Base-by-base conservation (phyloP, 768 basidiomycete genomes). In the Pholiota conissans region DNA sequence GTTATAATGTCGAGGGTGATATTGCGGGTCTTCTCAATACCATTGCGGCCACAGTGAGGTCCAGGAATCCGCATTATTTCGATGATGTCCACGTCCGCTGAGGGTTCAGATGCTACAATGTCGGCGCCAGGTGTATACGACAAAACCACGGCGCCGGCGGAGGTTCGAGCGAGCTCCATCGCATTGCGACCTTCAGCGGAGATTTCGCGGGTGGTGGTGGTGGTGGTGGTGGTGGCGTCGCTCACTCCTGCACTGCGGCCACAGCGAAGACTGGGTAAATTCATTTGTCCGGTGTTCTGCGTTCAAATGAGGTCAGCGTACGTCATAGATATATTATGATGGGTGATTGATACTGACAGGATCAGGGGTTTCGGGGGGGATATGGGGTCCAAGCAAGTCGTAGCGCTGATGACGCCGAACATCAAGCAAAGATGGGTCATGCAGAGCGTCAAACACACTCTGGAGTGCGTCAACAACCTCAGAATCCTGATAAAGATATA, bases 361-460 rank as follows among this genome's bases (percentile, higher is more conserved):
- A n/a, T 29, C 42, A 46, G 54, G 53, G 14, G 56, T 53, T 57
- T 60, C 54, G 49, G 62, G 48, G 48, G 57, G 18, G 30, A 56
- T 39, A 26, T 39, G 49, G 18, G 51, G 49, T 18, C 52, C 42
- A 14, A 47, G 35, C 26, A 63, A 30, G 52, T 47, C 52, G 30
- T 57, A 59, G 24, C 57, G 61, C 27, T 49, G 52, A 39, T 59
- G 49, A 29, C 60, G 46, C 35, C 50, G 52, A 20, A 49, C 58
- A 49, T 63, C 61, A 49, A 65, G 64, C 16, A 65, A 49, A 30
- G 61, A 65, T 16, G 61, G 61, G 55, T 65, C 57, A 24, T 65
- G 59, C 20, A 65, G 55, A 18, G 63, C 63, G 8, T 65, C 40
- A 34, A 39, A 65, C 20, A 62, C 26, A 8, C 26, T 50, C 8